Percentiles rank a stretch among this genome's conserved stretches.
These are phyloP conservation scores for Solanum appendiculatum DNA, from an alignment of 257 asterid species.

Conservation along the genomic window DNA sequence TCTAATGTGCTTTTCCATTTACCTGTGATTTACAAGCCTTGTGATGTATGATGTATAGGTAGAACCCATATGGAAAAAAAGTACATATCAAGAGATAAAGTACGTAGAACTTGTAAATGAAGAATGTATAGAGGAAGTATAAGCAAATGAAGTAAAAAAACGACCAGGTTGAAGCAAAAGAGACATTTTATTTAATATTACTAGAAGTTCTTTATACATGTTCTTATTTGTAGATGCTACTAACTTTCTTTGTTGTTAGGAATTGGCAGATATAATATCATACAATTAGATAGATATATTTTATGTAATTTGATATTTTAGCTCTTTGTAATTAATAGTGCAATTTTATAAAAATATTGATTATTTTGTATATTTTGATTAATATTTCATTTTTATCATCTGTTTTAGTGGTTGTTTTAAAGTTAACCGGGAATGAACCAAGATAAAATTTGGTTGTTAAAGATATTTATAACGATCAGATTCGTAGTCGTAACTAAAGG, in stretches of 20 bases:
- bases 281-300: background rate
- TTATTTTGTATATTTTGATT: no score
- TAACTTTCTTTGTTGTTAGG: background rate
- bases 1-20: no score
- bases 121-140: no score
- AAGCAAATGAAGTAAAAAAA: no score
- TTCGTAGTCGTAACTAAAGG: background rate
- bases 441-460: background rate
- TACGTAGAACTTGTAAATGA: no score
- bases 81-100: no score
- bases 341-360: background rate
- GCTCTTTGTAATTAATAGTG: background rate
- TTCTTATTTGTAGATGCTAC: background rate
- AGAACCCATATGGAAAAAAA: no score
- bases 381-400: no score
- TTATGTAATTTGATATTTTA: background rate
- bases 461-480: background rate
- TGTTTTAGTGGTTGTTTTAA: background rate
- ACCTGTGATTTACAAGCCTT: no score
- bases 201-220: background rate
- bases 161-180: no score
- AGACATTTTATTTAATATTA: background rate
- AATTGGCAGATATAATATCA: background rate
- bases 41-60: no score
- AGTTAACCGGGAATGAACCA: background rate